These are phyloP conservation scores for Agaricus bisporus DNA, from an alignment of 768 basidiomycete genomes.

Conservation along the genomic window DNA sequence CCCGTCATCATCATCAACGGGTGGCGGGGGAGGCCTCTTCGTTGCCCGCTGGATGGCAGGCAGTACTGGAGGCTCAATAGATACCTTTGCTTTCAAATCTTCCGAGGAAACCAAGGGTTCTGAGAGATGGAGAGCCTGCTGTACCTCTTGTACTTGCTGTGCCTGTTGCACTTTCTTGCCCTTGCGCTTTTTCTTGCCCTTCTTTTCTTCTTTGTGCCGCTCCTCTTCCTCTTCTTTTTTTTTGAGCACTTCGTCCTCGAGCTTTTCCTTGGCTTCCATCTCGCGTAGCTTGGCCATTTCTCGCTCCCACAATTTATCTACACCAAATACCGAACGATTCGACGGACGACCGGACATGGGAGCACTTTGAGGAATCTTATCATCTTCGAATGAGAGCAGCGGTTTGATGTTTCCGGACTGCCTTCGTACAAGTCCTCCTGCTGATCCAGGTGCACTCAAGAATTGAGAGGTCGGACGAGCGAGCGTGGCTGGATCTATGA, in stretches of 20 bases:
- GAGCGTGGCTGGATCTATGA: slow-evolving; percentile 68
- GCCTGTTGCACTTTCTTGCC: slow-evolving; percentile 18
- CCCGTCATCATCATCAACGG: slow-evolving; percentile 35
- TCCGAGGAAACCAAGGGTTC: slow-evolving; percentile 10
- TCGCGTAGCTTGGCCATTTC: slow-evolving; percentile 77
- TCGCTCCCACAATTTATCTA: slow-evolving; percentile 88
- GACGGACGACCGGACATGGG: slow-evolving; percentile 23
- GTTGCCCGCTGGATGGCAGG: slow-evolving; percentile 36
- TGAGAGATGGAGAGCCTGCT: background rate
- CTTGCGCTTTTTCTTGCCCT: slow-evolving; percentile 45
- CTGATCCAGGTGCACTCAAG: slow-evolving; percentile 34
- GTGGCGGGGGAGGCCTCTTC: slow-evolving; percentile 30
- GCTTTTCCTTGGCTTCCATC: slow-evolving; percentile 65
- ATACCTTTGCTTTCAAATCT: slow-evolving; percentile 23
- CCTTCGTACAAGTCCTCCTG: slow-evolving; percentile 34
- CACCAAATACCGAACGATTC: slow-evolving; percentile 80
- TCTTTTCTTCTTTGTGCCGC: slow-evolving; percentile 38
- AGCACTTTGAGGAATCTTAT: slow-evolving; percentile 26
- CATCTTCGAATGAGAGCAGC: slow-evolving; percentile 59
- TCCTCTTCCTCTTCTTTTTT: slow-evolving; percentile 41
- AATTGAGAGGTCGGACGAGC: slow-evolving; percentile 43
- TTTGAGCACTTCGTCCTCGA: slow-evolving; percentile 46
- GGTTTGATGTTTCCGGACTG: slow-evolving; percentile 54
- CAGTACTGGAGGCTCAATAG: slow-evolving; percentile 36
- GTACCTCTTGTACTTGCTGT: slow-evolving; percentile 2